Evolutionary conservation across 768 basidiomycete species (phyloP), one percentile per base, ranked within the genome.

Genomic region (Pholiota microspora): DNA sequence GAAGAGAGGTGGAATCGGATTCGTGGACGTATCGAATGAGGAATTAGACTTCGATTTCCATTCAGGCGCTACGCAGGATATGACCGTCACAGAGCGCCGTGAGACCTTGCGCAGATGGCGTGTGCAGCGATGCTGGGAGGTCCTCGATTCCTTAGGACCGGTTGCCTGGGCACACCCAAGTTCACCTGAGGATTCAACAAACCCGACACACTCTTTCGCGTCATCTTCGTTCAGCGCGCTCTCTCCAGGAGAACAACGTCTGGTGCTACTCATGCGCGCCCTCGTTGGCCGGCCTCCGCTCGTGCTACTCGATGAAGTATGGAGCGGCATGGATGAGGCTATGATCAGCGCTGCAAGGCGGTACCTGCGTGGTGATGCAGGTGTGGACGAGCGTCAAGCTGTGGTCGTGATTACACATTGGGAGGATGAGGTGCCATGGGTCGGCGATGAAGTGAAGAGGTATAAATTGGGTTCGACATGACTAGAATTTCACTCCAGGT

Each of bases 401-500:
- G 87, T 93, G 21, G 78, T 98, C 0, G 86, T 92, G 2, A 82
- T 98, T 52, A 92, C 87, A 34, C 94, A 96, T 71, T 93, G 92
- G 85, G 89, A 92, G 59, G 88, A 89, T 32, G 94, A 98, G 70
- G 84, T 94, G 15, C 94, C 94, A 2, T 95, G 93, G 92, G 75
- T 71, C 0, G 65, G 60, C 0, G 75, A 73, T 12, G 84, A 86
- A 49, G 82, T 67, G 9, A 60, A 46, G 45, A 53, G 42, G 32
- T 59, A 58, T 34, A 56, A 27, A 7, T 18, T 62, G 36, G 52
- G 49, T n/a, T n/a, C n/a, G n/a, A n/a, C n/a, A n/a, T n/a, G n/a
- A n/a, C n/a, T n/a, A n/a, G n/a, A n/a, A n/a, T n/a, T n/a, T n/a
- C n/a, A n/a, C n/a, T n/a, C n/a, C n/a, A n/a, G 24, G n/a, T 2